Base-by-base conservation (phyloP, 495 filamentous ascomycete genomes). In the Immersiella caudata region DNA sequence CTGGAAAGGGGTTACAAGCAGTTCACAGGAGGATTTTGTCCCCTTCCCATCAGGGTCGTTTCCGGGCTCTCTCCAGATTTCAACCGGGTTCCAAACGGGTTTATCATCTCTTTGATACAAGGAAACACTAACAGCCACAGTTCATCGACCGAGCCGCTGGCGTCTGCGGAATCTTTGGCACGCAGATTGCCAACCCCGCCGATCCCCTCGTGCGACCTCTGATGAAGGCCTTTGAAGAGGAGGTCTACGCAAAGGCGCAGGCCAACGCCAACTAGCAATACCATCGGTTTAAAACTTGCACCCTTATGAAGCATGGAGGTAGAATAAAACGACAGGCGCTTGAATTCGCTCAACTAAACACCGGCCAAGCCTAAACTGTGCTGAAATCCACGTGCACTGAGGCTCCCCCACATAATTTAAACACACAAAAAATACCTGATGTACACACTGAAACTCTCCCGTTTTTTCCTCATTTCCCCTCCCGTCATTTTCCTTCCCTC, bases 101-200 rank as follows among this genome's bases (percentile, higher is more conserved):
- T 51, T 56, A n/a, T 26, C n/a, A 7, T 40, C 8, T 57, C 18
- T n/a, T 33, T 50, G 21, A 65, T 9, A 58, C 25, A 46, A 54
- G 6, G 5, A 55, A 6, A 27, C 2, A 21, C 69, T 70, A 25
- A 72, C 70, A 26, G 51, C 2, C 49, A 60, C 60, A 79, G 77
- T 78, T 76, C 63, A 73, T 81, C 56, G 78, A 79, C 58, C 71
- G 77, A 14, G 51, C 58, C 16, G 65, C 73, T 0, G 77, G 78
- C 18, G 68, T 78, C 6, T 78, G 73, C 57, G 76, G 73, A 22
- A 52, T 75, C 11, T 78, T 79, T 58, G 77, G 74, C 11, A 70
- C 74, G 6, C 75, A 79, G 66, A 56, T 76, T 12, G 2, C 71
- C 35, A 68, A 68, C 14, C 68, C 68, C 25, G 68, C 40, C 1